Conservation (phyloP, 495 filamentous ascomycete genomes). For the Penicillium tannophilum region DNA sequence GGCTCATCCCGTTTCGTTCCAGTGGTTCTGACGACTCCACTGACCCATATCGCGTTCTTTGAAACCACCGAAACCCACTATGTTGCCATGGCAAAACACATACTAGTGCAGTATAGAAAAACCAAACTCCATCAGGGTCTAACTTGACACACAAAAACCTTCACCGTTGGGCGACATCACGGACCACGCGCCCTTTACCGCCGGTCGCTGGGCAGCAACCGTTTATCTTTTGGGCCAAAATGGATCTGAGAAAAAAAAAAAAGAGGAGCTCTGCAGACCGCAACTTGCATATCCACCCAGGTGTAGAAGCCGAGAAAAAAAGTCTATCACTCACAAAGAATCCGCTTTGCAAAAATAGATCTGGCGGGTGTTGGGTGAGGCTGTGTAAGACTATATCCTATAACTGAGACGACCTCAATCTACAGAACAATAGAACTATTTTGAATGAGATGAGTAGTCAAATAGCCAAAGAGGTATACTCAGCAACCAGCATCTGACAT, state of each 20-base stretch:
- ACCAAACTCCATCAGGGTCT: slow-evolving; percentile 16
- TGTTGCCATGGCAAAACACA: slow-evolving; percentile 34
- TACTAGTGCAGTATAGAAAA: slow-evolving; percentile 3
- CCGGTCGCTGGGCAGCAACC: slow-evolving; percentile 46
- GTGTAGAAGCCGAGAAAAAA: not conserved
- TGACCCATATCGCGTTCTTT: slow-evolving; percentile 17
- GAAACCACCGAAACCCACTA: slow-evolving; percentile 17
- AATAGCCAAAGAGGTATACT: not conserved
- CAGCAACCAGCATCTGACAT: not conserved
- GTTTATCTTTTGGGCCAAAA: slow-evolving; percentile 24
- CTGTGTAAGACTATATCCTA: not conserved
- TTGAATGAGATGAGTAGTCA: not conserved
- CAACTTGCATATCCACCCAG: slow-evolving; percentile 30
- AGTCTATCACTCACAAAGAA: slow-evolving; percentile 6
- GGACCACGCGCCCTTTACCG: slow-evolving; percentile 41
- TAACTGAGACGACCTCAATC: not conserved
- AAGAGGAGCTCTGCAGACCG: slow-evolving; percentile 38
- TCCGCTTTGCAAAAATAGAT: slow-evolving; percentile 16
- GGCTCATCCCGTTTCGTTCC: slow-evolving; percentile 33
- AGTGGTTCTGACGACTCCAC: slow-evolving; percentile 33
- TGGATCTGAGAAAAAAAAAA: slow-evolving; percentile 11
- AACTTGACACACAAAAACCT: slow-evolving; percentile 19
- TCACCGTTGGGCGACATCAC: slow-evolving; percentile 39
- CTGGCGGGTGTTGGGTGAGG: not conserved
- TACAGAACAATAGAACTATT: not conserved